These are phyloP conservation scores for Nannizzia gypsea DNA, from an alignment of 2,329 filamentous ascomycete genomes.

Conservation along the genomic window DNA sequence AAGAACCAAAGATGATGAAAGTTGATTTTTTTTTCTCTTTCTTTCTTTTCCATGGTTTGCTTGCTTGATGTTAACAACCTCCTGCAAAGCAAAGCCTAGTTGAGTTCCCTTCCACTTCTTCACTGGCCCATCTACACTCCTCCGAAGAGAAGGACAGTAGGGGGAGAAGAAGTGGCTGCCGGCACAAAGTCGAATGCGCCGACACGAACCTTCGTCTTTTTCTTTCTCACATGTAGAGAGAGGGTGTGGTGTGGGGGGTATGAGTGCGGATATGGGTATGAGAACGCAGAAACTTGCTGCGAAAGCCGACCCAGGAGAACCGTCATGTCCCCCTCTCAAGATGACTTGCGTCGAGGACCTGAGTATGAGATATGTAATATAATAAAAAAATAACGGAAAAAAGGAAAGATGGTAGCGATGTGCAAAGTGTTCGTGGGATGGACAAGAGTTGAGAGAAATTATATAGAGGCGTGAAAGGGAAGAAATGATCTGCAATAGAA, in stretches of 20 bases:
- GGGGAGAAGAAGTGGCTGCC: neutral
- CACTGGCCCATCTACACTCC: neutral
- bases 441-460: neutral
- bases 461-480: neutral
- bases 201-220: conserved; percentile 4
- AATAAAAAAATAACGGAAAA: neutral
- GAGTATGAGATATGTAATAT: neutral
- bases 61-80: neutral
- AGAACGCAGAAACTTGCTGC: neutral
- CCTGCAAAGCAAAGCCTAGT: neutral
- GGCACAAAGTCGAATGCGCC: neutral
- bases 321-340: conserved; percentile 1
- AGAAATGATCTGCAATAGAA: neutral
- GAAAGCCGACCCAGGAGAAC: neutral
- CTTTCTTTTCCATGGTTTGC: neutral
- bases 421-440: neutral
- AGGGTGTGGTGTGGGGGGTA: too few relatives aligned
- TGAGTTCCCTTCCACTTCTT: neutral
- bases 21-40: neutral
- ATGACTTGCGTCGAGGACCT: neutral
- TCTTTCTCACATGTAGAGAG: neutral
- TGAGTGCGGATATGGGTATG: too few relatives aligned
- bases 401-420: neutral
- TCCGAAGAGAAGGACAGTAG: neutral
- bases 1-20: neutral